Percentiles rank a stretch among this genome's conserved stretches.
phyloP scores from a whole-genome alignment of 108 stramenopile genomes.

The Pseudonitzschia pungens region DNA sequence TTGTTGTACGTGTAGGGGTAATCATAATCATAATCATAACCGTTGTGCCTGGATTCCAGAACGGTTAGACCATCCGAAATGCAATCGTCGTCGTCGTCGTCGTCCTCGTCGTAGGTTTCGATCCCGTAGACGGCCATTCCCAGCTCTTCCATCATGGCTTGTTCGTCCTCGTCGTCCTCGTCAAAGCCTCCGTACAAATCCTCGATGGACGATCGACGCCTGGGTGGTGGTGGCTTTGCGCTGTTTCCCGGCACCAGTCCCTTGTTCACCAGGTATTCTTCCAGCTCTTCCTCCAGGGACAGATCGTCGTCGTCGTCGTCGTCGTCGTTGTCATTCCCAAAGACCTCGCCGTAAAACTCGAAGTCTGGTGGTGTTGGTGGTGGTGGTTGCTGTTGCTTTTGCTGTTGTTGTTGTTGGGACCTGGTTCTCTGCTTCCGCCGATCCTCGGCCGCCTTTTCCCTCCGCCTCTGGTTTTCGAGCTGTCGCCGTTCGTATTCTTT shows the following conservation, averaged over 20 bases:
- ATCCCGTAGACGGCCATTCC: conserved; percentile 13
- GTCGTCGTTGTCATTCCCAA: not conserved
- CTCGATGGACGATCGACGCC: not conserved
- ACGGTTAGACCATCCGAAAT: not conserved
- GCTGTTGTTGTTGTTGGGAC: not conserved
- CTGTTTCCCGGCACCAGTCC: not conserved
- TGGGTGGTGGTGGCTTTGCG: not conserved
- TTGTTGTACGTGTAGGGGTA: not conserved
- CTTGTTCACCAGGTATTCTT: conserved; percentile 6
- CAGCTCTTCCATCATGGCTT: conserved; percentile 1
- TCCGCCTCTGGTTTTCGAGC: conserved; percentile 7
- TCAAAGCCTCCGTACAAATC: conserved; percentile 1
- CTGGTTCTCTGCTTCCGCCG: not conserved
- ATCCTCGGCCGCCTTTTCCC: not conserved
- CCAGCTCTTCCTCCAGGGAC: conserved; percentile 14
- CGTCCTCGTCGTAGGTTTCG: conserved; percentile 11
- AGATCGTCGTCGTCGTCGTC: not conserved
- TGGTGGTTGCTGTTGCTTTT: not conserved
- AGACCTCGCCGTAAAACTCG: not conserved
- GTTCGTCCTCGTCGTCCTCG: conserved; percentile 4
- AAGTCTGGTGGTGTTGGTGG: no score
- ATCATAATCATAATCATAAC: not conserved
- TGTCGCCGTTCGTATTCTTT: conserved; percentile 3
- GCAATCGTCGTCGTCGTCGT: conserved; percentile 4
- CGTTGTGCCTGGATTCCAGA: not conserved